A percentile compares a stretch with the other conserved stretches of the same genome.
phyloP scores from a whole-genome alignment of 23 red algal genomes.

The Cyanidioschyzon merolae region DNA sequence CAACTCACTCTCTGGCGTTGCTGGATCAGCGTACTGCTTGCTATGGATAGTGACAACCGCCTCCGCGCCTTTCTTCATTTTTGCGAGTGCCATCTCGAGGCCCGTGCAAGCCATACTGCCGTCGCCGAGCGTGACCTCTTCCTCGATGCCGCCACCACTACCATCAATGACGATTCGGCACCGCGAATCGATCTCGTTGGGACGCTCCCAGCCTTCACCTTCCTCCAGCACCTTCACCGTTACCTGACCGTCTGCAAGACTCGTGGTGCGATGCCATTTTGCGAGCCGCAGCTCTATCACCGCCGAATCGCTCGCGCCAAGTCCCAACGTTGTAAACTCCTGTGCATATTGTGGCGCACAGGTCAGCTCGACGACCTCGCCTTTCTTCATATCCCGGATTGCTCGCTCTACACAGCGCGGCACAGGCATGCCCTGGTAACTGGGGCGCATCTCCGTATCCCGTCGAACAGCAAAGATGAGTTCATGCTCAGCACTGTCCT shows the following conservation, averaged over 20 bases:
- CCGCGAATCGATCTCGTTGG: slow-evolving; percentile 45
- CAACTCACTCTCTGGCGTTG: slow-evolving; percentile 13
- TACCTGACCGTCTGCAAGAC: slow-evolving; percentile 52
- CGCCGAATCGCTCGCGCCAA: slow-evolving; percentile 18
- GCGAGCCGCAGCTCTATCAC: slow-evolving; percentile 38
- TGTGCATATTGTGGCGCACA: background rate
- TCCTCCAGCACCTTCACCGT: slow-evolving; percentile 66
- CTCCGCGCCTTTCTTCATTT: slow-evolving; percentile 67
- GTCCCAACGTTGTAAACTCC: slow-evolving; percentile 13
- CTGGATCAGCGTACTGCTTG: slow-evolving; percentile 29
- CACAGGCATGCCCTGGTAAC: slow-evolving; percentile 13
- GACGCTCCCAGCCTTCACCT: slow-evolving; percentile 89
- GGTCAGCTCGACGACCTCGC: slow-evolving; percentile 21
- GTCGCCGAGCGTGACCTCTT: slow-evolving; percentile 30
- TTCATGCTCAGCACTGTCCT: background rate
- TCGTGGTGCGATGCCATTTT: slow-evolving; percentile 56
- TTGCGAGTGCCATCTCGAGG: slow-evolving; percentile 59
- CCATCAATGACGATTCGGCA: slow-evolving; percentile 32
- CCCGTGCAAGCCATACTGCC: slow-evolving; percentile 27
- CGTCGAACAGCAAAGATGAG: background rate
- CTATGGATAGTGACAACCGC: slow-evolving; percentile 49
- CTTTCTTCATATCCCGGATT: slow-evolving; percentile 70
- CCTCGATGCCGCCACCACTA: slow-evolving; percentile 1
- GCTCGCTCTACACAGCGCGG: slow-evolving; percentile 43
- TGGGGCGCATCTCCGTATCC: background rate